Evolutionary conservation across 1,284 basidiomycete species (phyloP), one percentile per base, ranked within the genome.

Genomic region (Gastroboletus turbinatus): DNA sequence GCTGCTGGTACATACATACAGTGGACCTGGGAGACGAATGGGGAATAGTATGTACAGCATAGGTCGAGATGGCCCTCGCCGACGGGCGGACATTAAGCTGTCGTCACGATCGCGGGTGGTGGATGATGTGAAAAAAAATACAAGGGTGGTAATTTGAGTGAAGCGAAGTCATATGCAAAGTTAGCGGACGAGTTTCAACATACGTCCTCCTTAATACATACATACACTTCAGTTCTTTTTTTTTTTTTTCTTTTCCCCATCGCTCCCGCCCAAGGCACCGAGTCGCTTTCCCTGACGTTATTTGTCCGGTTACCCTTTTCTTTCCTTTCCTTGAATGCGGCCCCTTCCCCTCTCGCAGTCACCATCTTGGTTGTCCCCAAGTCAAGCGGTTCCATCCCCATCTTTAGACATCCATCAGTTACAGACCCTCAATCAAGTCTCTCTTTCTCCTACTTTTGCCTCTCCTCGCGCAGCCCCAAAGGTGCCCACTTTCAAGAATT

Each of bases 361-460:
- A 5, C 39, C 64, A 2, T 50, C 63, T 39, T 66, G 70, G 69
- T n/a, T 49, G 0, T 42, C 62, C 46, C 57, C 63, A 58, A 55
- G 55, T 58, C 66, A 59, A 35, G 29, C 55, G 27, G 57, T 68
- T 45, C 42, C 55, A 8, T 29, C 49, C 29, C 64, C 67, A 36
- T 53, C 69, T 53, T 54, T 61, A 52, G 60, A 69, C 45, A 38
- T 25, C 19, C 55, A 60, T 67, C 68, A 70, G 50, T 58, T 60
- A 48, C 52, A 55, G 49, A 55, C 58, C 43, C 47, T 43, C 52
- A 64, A 69, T 58, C 74, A 73, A 48, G 67, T 67, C 58, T 76
- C 78, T 63, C 75, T 74, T 58, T 77, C 78, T 55, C 75, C 81
- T 48, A 71, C 80, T 21, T 76, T 75, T 64, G 73, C 66, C 46